These are phyloP conservation scores for Atkinsonella texensis DNA, from an alignment of 2,329 filamentous ascomycete species.

Conservation along the genomic window DNA sequence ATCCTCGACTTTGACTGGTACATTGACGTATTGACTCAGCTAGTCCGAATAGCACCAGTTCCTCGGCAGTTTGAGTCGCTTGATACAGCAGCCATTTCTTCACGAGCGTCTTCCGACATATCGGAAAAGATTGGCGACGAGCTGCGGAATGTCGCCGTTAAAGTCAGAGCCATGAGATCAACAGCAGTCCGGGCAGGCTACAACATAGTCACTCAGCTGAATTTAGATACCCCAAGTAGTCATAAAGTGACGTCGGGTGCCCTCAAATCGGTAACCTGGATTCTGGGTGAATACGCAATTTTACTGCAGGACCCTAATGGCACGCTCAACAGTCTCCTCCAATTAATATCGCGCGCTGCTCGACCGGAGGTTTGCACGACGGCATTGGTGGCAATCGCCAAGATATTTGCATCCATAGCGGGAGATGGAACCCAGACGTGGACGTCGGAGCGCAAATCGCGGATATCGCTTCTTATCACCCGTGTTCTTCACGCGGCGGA, in stretches of 20 bases:
- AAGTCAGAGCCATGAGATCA: conserved; percentile 71
- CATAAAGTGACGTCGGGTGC: conserved; percentile 51
- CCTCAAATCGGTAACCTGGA: conserved; percentile 68
- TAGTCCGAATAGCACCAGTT: conserved; percentile 59
- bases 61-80: conserved; percentile 29
- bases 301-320: conserved; percentile 58
- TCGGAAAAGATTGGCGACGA: conserved; percentile 71
- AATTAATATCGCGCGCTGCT: conserved; percentile 45
- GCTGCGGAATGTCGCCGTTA: conserved; percentile 79
- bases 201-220: conserved; percentile 52
- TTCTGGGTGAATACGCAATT: conserved; percentile 78
- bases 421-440: conserved; percentile 54
- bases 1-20: conserved; percentile 96
- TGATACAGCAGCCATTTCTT: conserved; percentile 17
- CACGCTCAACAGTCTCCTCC: conserved; percentile 61
- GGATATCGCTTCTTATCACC: conserved; percentile 65
- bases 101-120: conserved; percentile 29
- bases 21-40: conserved; percentile 75
- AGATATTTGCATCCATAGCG: conserved; percentile 66
- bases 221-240: conserved; percentile 37
- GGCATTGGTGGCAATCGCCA: conserved; percentile 73
- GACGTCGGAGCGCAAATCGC: conserved; percentile 62
- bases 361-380: conserved; percentile 59
- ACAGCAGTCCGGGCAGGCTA: conserved; percentile 79
- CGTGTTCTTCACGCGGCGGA: conserved; percentile 76